A percentile compares a stretch with the other conserved stretches of the same genome.
Evolutionary conservation across 2,329 filamentous ascomycete species (phyloP).

Genomic region (Paracorniculantispora psalliotae): DNA sequence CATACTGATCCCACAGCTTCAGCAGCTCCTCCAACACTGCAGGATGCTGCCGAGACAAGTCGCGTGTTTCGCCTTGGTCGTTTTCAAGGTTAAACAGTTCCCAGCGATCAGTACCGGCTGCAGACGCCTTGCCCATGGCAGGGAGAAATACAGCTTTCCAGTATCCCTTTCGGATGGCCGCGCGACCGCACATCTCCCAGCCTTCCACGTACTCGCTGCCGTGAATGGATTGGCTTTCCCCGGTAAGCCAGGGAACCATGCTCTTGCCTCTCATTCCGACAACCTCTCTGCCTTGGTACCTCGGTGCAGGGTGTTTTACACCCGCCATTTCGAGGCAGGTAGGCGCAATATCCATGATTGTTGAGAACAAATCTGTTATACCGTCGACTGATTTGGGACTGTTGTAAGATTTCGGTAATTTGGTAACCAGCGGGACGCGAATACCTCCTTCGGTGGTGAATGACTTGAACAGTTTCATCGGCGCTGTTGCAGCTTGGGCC

Average conservation of each 20-base stretch:
- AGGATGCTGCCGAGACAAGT: conserved; percentile 27
- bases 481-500: conserved; percentile 39
- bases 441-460: conserved; percentile 45
- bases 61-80: conserved; percentile 29
- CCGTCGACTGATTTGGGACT: neutral
- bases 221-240: conserved; percentile 35
- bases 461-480: conserved; percentile 31
- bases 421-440: conserved; percentile 44
- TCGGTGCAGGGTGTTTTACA: conserved; percentile 33
- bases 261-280: conserved; percentile 46
- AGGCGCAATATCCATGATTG: conserved; percentile 46
- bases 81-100: conserved; percentile 28
- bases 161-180: conserved; percentile 29
- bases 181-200: conserved; percentile 31
- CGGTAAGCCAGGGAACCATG: conserved; percentile 35
- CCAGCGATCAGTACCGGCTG: conserved; percentile 26
- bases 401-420: conserved; percentile 18
- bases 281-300: conserved; percentile 41
- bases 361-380: conserved; percentile 24
- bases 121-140: conserved; percentile 14
- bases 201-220: conserved; percentile 42
- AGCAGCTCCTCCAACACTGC: conserved; percentile 44
- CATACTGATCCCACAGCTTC: conserved; percentile 53
- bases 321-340: conserved; percentile 43
- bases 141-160: conserved; percentile 30